Conservation (phyloP, 164 flowering plant genomes). For the Vitis rotundifolia region DNA sequence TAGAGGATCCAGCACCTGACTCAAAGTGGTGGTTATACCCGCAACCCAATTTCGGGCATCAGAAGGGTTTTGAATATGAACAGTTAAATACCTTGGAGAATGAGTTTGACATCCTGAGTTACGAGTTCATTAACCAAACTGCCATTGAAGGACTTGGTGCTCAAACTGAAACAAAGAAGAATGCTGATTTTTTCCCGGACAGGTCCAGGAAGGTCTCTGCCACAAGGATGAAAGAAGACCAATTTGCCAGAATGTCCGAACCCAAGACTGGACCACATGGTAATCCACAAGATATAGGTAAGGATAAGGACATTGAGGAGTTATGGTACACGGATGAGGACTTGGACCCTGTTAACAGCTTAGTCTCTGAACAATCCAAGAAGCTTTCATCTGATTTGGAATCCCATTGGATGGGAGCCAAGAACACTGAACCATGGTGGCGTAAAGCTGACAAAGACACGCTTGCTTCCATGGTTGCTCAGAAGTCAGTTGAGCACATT, state of each 20-base stretch:
- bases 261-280: slow-evolving; percentile 21
- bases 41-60: slow-evolving; percentile 35
- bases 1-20: slow-evolving; percentile 31
- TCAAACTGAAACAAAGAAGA: neutral
- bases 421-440: slow-evolving; percentile 57
- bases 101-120: slow-evolving; percentile 26
- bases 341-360: slow-evolving; percentile 23
- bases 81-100: slow-evolving; percentile 36
- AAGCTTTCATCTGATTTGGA: slow-evolving; percentile 32
- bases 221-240: slow-evolving; percentile 21
- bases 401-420: slow-evolving; percentile 36
- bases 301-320: slow-evolving; percentile 25
- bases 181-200: slow-evolving; percentile 14
- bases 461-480: slow-evolving; percentile 52
- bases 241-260: slow-evolving; percentile 24
- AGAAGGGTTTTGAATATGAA: slow-evolving; percentile 31
- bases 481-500: slow-evolving; percentile 38
- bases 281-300: slow-evolving; percentile 11
- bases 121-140: slow-evolving; percentile 13
- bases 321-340: slow-evolving; percentile 24
- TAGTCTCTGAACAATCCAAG: slow-evolving; percentile 16
- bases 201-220: slow-evolving; percentile 17
- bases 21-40: slow-evolving; percentile 52
- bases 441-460: slow-evolving; percentile 47
- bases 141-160: slow-evolving; percentile 15